Percentiles rank a stretch among this genome's conserved stretches.
phyloP scores from a whole-genome alignment of 2,329 filamentous ascomycete genomes.

The Zymoseptoria ardabiliae region DNA sequence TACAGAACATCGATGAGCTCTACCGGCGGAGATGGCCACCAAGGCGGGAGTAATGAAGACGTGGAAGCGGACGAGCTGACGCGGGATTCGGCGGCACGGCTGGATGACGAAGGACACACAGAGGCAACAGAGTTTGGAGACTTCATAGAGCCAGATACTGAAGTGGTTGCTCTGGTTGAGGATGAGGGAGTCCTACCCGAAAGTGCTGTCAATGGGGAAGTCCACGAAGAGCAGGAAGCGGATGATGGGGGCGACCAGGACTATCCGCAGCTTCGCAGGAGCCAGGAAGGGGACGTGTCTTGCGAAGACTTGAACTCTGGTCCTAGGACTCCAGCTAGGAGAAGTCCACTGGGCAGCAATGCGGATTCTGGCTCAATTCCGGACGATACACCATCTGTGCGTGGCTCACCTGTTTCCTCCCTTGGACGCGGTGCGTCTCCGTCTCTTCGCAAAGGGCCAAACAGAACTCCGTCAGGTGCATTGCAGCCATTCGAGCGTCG shows the following conservation, averaged over 20 bases:
- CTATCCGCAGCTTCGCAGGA: conserved; percentile 15
- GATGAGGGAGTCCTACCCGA: conserved; percentile 11
- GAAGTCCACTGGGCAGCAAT: conserved; percentile 52
- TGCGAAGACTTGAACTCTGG: conserved; percentile 13
- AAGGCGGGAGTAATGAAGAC: conserved; percentile 52
- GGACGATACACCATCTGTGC: conserved; percentile 77
- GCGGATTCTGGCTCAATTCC: conserved; percentile 66
- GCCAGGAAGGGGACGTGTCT: conserved; percentile 5
- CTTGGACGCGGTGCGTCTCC: conserved; percentile 68
- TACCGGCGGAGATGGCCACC: conserved; percentile 55
- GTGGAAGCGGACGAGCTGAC: conserved; percentile 33
- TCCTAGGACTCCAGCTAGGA: conserved; percentile 16
- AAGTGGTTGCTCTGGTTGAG: conserved; percentile 6
- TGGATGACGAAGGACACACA: conserved; percentile 22
- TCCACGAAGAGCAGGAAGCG: conserved; percentile 9
- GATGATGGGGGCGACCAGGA: conserved; percentile 18
- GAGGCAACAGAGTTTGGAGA: conserved; percentile 16
- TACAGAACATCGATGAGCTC: conserved; percentile 59
- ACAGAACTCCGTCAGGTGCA: conserved; percentile 65
- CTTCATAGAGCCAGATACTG: conserved; percentile 1
- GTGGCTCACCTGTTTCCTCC: conserved; percentile 53
- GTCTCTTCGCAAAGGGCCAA: conserved; percentile 51
- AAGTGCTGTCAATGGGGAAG: conserved; percentile 2
- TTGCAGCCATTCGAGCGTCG: conserved; percentile 90
- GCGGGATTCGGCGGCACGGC: conserved; percentile 18